Percentiles rank a stretch among this genome's conserved stretches.
Conservation (phyloP, 2,329 filamentous ascomycete species). For the Rugonectria rugulosa region DNA sequence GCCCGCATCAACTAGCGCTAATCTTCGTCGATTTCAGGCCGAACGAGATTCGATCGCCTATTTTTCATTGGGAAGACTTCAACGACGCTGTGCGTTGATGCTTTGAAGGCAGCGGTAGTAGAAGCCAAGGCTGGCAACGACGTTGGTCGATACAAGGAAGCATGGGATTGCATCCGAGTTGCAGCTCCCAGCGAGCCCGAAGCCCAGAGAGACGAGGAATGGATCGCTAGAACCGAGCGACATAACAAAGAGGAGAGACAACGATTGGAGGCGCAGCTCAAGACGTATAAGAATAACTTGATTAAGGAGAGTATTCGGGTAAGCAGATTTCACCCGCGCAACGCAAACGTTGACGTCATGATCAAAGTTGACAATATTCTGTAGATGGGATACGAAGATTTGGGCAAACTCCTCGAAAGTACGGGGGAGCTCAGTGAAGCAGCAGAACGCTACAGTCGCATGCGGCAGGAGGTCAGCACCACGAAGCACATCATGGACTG, state of each 20-base stretch:
- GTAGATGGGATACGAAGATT: slow-evolving; percentile 93
- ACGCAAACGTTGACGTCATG: not conserved
- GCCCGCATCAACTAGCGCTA: slow-evolving; percentile 18
- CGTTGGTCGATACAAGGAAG: slow-evolving; percentile 72
- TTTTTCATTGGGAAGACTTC: slow-evolving; percentile 82
- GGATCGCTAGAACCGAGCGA: slow-evolving; percentile 74
- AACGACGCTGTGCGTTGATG: slow-evolving; percentile 77
- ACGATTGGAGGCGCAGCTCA: slow-evolving; percentile 84
- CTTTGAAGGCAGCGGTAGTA: slow-evolving; percentile 76
- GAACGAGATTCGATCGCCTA: slow-evolving; percentile 82
- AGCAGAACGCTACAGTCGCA: slow-evolving; percentile 79
- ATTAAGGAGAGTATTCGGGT: slow-evolving; percentile 97
- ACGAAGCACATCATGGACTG: slow-evolving; percentile 85
- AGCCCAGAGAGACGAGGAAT: slow-evolving; percentile 71
- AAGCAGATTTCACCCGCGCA: slow-evolving; percentile 24
- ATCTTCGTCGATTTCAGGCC: slow-evolving; percentile 59
- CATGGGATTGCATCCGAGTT: slow-evolving; percentile 69
- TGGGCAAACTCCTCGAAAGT: slow-evolving; percentile 82
- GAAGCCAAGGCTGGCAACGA: slow-evolving; percentile 83
- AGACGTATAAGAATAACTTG: slow-evolving; percentile 94
- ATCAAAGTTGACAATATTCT: slow-evolving; percentile 17
- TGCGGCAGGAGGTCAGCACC: slow-evolving; percentile 90
- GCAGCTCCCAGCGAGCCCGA: slow-evolving; percentile 74
- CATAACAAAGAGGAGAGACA: slow-evolving; percentile 74
- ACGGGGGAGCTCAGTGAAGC: slow-evolving; percentile 78